Conservation (phyloP, 2,329 filamentous ascomycete species). For the Sarocladium strictum region DNA sequence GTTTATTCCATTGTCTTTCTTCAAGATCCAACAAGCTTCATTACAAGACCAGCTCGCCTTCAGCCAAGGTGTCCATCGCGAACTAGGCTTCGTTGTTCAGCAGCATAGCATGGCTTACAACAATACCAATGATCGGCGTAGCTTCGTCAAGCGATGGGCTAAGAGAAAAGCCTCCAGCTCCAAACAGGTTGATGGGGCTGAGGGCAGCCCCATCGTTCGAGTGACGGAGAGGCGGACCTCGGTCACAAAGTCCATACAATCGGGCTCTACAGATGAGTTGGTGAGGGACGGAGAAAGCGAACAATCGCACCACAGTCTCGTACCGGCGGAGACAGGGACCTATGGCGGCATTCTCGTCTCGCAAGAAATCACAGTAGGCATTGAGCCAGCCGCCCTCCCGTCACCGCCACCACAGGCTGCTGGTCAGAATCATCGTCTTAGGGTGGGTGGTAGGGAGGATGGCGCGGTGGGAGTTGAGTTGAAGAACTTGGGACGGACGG, state of each 20-base stretch:
- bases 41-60: conserved; percentile 53
- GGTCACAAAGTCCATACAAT: conserved; percentile 1
- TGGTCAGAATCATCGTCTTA: not conserved
- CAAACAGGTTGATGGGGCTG: not conserved
- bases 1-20: conserved; percentile 58
- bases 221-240: not conserved
- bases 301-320: not conserved
- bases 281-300: not conserved
- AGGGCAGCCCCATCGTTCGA: not conserved
- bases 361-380: conserved; percentile 49
- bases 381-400: not conserved
- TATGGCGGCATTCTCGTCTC: conserved; percentile 57
- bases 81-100: conserved; percentile 49
- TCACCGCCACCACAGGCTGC: not conserved
- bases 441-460: not conserved
- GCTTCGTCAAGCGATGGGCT: not conserved
- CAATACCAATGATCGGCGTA: conserved; percentile 9
- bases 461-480: conserved; percentile 31
- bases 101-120: conserved; percentile 18
- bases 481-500: conserved; percentile 46
- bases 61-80: conserved; percentile 52
- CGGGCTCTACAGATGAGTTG: conserved; percentile 5
- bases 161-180: not conserved
- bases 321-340: conserved; percentile 9
- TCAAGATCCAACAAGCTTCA: conserved; percentile 60